Base-by-base conservation (phyloP, 2,329 filamentous ascomycete genomes). In the Grosmannia huntii region DNA sequence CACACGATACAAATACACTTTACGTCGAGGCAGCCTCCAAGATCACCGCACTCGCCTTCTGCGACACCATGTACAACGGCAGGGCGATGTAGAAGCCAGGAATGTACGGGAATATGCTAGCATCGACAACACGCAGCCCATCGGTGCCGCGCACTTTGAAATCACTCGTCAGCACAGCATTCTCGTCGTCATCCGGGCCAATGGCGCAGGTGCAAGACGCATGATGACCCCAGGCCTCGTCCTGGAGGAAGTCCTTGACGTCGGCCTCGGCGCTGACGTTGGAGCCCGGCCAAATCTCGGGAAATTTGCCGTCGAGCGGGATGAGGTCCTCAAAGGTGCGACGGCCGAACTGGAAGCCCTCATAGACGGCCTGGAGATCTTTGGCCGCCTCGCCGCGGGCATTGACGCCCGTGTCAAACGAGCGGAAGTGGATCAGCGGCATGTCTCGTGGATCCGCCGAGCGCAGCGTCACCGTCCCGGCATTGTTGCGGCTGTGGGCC, bases 381-480 rank as follows among this genome's bases (percentile, higher is more conserved):
- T 33, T 25, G 16, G 31, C 44, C 4, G 44, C 41, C 44, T 56
- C 41, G 59, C 58, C 53, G 58, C 59, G 53, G 57, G 55, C 56
- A 54, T 61, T 64, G 55, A 46, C 41, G 54, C 54, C 54, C 44
- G 60, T 71, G 53, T 76, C 74, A 70, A 81, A 84, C 68, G 77
- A 85, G 68, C 82, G 80, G 72, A 84, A 86, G 55, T 73, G 72
- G 62, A 89, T 85, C 6, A 78, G 68, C 0, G 86, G 86, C 3
- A 75, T 72, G 57, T 87, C 84, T 0, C 80, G 78, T 0, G 86
- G 85, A 65, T 89, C 78, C 0, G 77, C 70, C 0, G 81, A 84
- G 19, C 73, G 73, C 5, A 90, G 77, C 4, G 69, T 76, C 4
- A 90, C 84, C 1, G 76, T 78, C 10, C 86, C 86, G 6, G 77